Base-by-base conservation (phyloP, 106 monocot genomes). In the Phalaenopsis equestris region DNA sequence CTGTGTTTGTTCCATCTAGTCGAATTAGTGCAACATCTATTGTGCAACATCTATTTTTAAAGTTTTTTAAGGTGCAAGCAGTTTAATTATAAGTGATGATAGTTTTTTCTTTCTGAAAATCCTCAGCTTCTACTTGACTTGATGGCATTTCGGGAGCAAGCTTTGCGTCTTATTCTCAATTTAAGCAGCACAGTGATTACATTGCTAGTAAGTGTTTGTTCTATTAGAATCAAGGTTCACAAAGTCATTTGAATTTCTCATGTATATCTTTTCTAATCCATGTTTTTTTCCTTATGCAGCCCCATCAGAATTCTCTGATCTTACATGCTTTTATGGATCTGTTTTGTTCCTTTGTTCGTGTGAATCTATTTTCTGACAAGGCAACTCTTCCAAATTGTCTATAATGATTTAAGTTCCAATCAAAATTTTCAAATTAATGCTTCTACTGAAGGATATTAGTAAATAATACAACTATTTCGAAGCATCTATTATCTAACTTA, bases 281-380 rank as follows among this genome's bases (percentile, higher is more conserved):
- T 39, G 24, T 55, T 42, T 39, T 76, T 55, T 55, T 79, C 56
- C 8, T 87, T 80, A 79, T 86, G 82, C 90, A 99, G 98, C 94
- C 98, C 19, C 98, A 99, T 91, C 98, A 99, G 77, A 99, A 99
- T 80, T 94, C 94, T 77, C 87, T 99, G 76, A 95, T 99, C 77
- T 84, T 99, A 19, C 98, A 95, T 91, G 98, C 98, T 67, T 99
- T 99, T 86, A 99, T 99, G 98, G 98, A 99, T 82, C 95, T 99
- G 1, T 99, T 99, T 80, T 99, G 94, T 87, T 93, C 89, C 48
- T 95, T 99, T 91, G 87, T 95, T 49, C 87, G 92, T 21, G 98
- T 99, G 21, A 94, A 93, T 83, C 86, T 99, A 77, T 94, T 99
- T 72, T 99, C 98, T 79, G 89, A 90, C 43, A 99, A 99, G 91